Conservation (phyloP, 2,329 filamentous ascomycete species). For the Phialophora verrucosa region DNA sequence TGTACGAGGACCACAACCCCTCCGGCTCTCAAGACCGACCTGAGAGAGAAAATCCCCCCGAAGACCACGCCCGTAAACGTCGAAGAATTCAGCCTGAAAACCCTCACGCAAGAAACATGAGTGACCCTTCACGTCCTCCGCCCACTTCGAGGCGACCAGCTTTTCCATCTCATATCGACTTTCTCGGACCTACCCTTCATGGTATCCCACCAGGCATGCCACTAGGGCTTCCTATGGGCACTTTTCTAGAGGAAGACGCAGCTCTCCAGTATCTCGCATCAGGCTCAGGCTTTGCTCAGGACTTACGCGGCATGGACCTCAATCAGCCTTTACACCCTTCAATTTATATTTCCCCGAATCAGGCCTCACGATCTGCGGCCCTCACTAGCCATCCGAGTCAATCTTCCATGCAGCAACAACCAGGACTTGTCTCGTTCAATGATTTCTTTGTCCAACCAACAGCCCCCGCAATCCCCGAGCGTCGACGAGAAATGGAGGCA, state of each 20-base stretch:
- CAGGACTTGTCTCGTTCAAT: conserved; percentile 1
- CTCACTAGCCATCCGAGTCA: conserved; percentile 18
- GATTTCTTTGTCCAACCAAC: conserved; percentile 16
- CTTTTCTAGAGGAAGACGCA: conserved; percentile 28
- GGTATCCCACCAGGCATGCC: conserved; percentile 6
- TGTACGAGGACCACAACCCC: conserved; percentile 28
- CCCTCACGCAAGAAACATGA: conserved; percentile 20
- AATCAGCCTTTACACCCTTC: conserved; percentile 6
- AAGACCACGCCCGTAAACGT: conserved; percentile 32
- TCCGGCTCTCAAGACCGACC: conserved; percentile 26
- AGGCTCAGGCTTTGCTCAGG: conserved; percentile 27
- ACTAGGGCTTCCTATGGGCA: conserved; percentile 2
- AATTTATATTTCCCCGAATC: neutral
- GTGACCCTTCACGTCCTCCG: conserved; percentile 19
- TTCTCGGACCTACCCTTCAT: neutral
- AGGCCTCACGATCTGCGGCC: conserved; percentile 13
- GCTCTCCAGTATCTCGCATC: conserved; percentile 29
- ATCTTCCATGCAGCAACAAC: conserved; percentile 5
- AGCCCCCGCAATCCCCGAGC: conserved; percentile 14
- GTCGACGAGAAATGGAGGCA: conserved; percentile 15
- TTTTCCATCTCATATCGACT: neutral
- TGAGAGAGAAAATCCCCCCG: conserved; percentile 23
- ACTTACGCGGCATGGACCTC: conserved; percentile 23
- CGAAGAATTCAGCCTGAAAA: conserved; percentile 27
- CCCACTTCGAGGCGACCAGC: conserved; percentile 2